Base-by-base conservation (phyloP, 305 asterid species). In the Fraxinus paxiana region DNA sequence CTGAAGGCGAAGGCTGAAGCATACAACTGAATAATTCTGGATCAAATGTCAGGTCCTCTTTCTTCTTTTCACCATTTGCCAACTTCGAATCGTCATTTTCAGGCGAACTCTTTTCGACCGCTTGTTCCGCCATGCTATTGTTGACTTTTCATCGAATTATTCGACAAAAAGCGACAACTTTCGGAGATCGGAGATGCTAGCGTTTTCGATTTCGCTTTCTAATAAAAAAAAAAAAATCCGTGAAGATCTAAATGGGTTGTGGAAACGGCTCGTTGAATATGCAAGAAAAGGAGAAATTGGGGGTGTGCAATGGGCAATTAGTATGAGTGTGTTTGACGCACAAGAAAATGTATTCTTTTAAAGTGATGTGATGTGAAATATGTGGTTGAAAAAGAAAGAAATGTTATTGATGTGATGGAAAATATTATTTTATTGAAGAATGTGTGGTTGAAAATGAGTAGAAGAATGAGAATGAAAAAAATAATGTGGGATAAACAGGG, bases 1-100 rank as follows among this genome's bases (percentile, higher is more conserved):
- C 89, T 34, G 92, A 65, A 30, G 89, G 91, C 81, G 90, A 85
- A 83, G 97, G 95, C 92, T 96, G 99, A 87, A 96, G 98, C 91
- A 94, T 85, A 87, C 97, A 94, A 84, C 97, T 87, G 86, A 89
- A 91, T 81, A 88, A 89, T n/a, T 91, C 97, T 34, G 91, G 97
- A 94, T 96, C 97, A 65, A 82, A 82, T 67, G 80, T 83, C 69
- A 48, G 77, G 80, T 82, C 87, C 69, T 81, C 85, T 72, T 88
- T 86, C 71, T 82, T 80, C 77, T 82, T 83, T 13, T 77, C 88
- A 70, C 79, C 85, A 79, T 76, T 81, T 51, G 75, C 82, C 82
- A 82, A 77, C 75, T 79, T 84, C 87, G 81, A 76, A 77, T 82
- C 90, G 69, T 74, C 90, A 59, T 78, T 83, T 69, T 79, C 86